Conservation (phyloP, 345 rosid species). For the Lepidium didymum region DNA sequence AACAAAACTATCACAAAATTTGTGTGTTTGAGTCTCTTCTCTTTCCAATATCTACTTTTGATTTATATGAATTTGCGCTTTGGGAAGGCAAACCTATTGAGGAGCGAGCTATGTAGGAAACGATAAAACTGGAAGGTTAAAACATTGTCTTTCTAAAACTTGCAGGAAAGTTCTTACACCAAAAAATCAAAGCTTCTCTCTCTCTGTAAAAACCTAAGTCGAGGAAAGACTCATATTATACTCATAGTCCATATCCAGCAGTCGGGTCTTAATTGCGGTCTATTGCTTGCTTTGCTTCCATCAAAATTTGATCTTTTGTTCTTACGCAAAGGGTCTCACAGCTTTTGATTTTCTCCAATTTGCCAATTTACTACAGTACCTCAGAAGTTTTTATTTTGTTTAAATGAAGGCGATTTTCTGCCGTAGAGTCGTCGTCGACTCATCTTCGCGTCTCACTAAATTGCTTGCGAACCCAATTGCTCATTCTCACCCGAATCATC, state of each 20-base stretch:
- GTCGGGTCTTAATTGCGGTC: neutral
- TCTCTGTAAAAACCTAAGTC: too few relatives aligned
- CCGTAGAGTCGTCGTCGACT: conserved; percentile 28
- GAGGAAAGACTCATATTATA: too few relatives aligned
- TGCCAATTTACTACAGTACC: neutral
- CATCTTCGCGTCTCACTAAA: conserved; percentile 35
- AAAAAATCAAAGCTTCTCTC: too few relatives aligned
- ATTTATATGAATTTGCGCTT: too few relatives aligned
- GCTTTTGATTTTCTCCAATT: neutral
- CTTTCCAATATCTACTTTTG: too few relatives aligned
- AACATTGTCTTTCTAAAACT: too few relatives aligned
- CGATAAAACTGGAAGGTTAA: too few relatives aligned
- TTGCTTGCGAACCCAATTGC: conserved; percentile 9
- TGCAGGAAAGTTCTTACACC: too few relatives aligned
- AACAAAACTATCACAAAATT: too few relatives aligned
- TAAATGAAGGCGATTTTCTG: conserved; percentile 40
- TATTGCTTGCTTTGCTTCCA: neutral
- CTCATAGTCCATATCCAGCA: neutral
- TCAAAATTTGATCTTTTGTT: neutral
- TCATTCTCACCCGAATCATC: conserved; percentile 11
- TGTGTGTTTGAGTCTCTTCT: too few relatives aligned
- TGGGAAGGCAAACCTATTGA: too few relatives aligned
- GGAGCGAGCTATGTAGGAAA: too few relatives aligned
- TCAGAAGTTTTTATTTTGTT: neutral
- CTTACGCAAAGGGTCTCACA: neutral